phyloP scores from a whole-genome alignment of 176 grass and related monocot species.

The Otatea glauca region DNA sequence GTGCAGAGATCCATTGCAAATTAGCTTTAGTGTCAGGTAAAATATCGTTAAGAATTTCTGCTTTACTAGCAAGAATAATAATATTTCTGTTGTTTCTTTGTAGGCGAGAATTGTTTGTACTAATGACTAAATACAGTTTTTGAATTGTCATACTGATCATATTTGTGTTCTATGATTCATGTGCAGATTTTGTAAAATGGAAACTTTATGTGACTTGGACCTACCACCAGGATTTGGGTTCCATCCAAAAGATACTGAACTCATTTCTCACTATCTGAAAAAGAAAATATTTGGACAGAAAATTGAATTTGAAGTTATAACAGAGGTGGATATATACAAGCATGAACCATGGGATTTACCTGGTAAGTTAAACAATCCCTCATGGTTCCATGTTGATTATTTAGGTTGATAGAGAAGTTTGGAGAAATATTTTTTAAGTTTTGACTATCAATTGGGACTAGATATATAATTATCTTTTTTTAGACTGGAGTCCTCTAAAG shows the following conservation, averaged over 20 bases:
- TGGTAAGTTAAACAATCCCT: slow-evolving; percentile 51
- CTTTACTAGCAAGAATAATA: not conserved
- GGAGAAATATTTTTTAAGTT: not conserved
- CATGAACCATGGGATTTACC: slow-evolving; percentile 98
- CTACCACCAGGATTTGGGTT: slow-evolving; percentile 89
- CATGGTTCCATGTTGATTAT: slow-evolving; percentile 2
- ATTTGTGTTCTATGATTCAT: slow-evolving; percentile 16
- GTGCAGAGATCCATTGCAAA: not conserved
- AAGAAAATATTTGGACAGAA: slow-evolving; percentile 69
- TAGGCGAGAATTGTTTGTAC: not conserved
- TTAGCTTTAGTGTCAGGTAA: not conserved
- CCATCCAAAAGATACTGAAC: slow-evolving; percentile 81
- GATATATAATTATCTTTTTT: not conserved
- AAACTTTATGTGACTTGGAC: slow-evolving; percentile 49
- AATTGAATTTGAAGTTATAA: slow-evolving; percentile 72
- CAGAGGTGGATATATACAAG: slow-evolving; percentile 93
- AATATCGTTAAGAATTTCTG: not conserved
- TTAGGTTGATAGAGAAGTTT: not conserved
- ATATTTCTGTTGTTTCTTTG: not conserved
- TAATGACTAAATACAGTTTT: not conserved
- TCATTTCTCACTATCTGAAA: slow-evolving; percentile 82
- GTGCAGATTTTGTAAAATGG: slow-evolving; percentile 57
- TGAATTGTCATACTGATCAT: not conserved
- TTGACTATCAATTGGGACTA: not conserved
- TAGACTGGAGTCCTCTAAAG: not conserved